Evolutionary conservation across 2,329 filamentous ascomycete species (phyloP), one percentile per base, ranked within the genome.

Genomic region (Lachnellula cervina): DNA sequence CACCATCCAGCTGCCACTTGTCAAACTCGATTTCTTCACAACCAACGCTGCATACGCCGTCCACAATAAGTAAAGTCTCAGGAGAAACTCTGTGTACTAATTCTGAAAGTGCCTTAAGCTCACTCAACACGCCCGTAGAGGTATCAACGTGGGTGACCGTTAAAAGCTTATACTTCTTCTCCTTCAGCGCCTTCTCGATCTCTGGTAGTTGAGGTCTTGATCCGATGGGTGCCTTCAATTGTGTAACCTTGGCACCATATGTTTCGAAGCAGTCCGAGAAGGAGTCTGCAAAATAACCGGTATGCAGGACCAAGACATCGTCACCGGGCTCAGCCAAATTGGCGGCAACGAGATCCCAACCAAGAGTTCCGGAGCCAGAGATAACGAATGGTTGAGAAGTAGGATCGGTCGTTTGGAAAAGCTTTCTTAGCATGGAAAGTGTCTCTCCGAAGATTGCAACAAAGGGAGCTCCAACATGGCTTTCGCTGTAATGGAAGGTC

Each of bases 61-160:
- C 94, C 54, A 97, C 93, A 51, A 97, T 82, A 58, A 99, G 76
- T 54, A 99, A 80, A 1, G 94, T 99, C 51, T 96, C 86, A 0
- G 94, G 94, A 59, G 90, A 96, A 61, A 97, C 89, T 52, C 82
- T 81, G 71, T 88, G 88, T 51, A 97, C 89, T 49, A 95, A 77
- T 69, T 92, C 88, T 35, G 90, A 84, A 55, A 99, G 77, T 55
- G 84, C 78, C 78, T 95, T 87, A 67, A 97, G 83, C 72, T 97
- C 92, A 69, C 89, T 96, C 49, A 99, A 78, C 25, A 99, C 94
- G 64, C 94, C 94, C 38, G 94, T 99, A 4, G 92, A 97, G 23
- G 94, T 99, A 71, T 99, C 94, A 60, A 97, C 93, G 72, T 99
- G 94, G 11, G 94, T 99, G 62, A 97, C 88, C 43, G 93, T 97